phyloP scores from a whole-genome alignment of 2,329 filamentous ascomycete genomes.

The Mycosphaerelloides madeirae region DNA sequence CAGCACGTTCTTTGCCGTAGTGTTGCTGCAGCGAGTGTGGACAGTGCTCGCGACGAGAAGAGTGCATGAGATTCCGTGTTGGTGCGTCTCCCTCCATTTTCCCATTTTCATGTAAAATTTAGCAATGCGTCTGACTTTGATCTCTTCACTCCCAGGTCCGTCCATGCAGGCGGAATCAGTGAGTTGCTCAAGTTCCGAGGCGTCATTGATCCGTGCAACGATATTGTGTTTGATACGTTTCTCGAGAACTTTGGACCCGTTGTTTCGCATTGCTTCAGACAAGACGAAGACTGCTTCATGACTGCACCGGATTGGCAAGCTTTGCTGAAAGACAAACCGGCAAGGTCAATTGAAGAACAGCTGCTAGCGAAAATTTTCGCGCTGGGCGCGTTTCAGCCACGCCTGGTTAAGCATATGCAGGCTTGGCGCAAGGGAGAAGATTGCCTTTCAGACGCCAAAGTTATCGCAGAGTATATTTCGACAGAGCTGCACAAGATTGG shows the following conservation, averaged over 20 bases:
- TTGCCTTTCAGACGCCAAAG: not conserved
- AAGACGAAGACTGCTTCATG: constrained; percentile 2
- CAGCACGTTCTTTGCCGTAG: constrained; percentile 1
- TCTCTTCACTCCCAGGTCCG: not conserved
- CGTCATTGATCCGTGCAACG: not conserved
- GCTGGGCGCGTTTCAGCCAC: not conserved
- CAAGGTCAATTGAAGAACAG: not conserved
- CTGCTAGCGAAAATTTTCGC: not conserved
- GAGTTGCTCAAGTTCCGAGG: not conserved
- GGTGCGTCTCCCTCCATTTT: not conserved
- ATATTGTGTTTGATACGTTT: not conserved
- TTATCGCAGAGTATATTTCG: not conserved
- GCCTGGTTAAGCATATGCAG: not conserved
- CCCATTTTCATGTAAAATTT: too few species aligned
- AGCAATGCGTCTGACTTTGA: too few species aligned
- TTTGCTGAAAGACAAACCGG: not conserved
- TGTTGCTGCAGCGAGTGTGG: not conserved
- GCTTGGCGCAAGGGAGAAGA: not conserved
- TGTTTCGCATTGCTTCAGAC: not conserved
- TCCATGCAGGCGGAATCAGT: constrained; percentile 3
- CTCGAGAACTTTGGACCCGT: constrained; percentile 3
- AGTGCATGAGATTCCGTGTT: constrained; percentile 1
- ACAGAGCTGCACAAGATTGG: not conserved
- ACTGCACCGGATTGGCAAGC: constrained; percentile 2
- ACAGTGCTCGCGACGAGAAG: not conserved